phyloP scores from a whole-genome alignment of 148 eudicot genomes.

The Vaccinium myrtillus region DNA sequence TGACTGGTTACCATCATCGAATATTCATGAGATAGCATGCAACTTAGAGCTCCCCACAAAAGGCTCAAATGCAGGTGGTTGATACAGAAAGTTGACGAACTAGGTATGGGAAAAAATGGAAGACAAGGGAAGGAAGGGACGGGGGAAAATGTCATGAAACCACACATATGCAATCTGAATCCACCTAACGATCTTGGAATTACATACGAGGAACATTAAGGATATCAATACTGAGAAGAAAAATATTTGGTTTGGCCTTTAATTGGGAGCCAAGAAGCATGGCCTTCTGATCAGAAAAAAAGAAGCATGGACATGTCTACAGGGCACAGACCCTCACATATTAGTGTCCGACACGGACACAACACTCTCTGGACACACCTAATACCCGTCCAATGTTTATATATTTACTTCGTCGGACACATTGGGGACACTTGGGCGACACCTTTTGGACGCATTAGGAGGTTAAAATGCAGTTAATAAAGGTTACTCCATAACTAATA shows the following conservation, averaged over 20 bases:
- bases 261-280: not conserved
- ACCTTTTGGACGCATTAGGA: too few relatives aligned
- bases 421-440: too few relatives aligned
- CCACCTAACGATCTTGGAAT: too few relatives aligned
- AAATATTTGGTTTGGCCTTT: not conserved
- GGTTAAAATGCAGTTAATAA: too few relatives aligned
- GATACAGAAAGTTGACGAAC: not conserved
- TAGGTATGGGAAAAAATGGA: not conserved
- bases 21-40: not conserved
- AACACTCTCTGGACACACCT: too few relatives aligned
- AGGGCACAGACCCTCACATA: too few relatives aligned
- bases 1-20: not conserved
- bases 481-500: too few relatives aligned
- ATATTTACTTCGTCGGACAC: too few relatives aligned
- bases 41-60: not conserved
- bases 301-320: too few relatives aligned
- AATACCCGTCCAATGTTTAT: too few relatives aligned
- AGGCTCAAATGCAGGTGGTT: not conserved
- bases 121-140: not conserved
- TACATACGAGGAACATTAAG: not conserved
- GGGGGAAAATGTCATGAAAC: not conserved
- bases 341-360: too few relatives aligned
- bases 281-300: too few relatives aligned
- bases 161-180: not conserved
- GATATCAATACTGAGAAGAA: not conserved